Conservation (phyloP, 805 yeast genomes). For the Saturnispora sanitii region DNA sequence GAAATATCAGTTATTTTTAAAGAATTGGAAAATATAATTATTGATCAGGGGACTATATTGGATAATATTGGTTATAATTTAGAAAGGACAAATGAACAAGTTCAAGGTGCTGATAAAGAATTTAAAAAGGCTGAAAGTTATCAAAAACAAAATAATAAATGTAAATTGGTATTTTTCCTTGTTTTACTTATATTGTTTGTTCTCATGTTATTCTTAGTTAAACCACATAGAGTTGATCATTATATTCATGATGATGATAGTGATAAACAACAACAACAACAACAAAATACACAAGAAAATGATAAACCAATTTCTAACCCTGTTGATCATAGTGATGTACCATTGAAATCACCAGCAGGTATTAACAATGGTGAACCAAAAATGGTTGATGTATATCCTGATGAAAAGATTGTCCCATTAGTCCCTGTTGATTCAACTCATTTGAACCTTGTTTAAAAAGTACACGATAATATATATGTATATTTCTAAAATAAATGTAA, state of each 20-base stretch:
- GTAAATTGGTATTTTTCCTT: constrained; percentile 73
- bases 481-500: neutral
- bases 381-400: no score
- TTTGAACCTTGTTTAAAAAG: neutral
- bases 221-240: constrained; percentile 35
- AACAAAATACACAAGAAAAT: no score
- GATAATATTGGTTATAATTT: constrained; percentile 92
- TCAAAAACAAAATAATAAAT: constrained; percentile 84
- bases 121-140: constrained; percentile 65
- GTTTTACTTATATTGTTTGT: constrained; percentile 62
- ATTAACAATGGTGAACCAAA: no score
- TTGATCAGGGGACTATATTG: constrained; percentile 90
- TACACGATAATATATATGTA: neutral
- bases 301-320: no score
- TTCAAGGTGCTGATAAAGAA: constrained; percentile 71
- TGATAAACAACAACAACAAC: no score
- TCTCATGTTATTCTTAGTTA: constrained; percentile 59
- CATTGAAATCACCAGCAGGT: no score
- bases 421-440: constrained; percentile 1
- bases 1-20: constrained; percentile 90
- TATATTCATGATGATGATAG: constrained; percentile 18
- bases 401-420: constrained; percentile 6
- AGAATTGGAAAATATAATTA: constrained; percentile 83
- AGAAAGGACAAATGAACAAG: constrained; percentile 65
- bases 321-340: no score